Base-by-base conservation (phyloP, 139 green algal species). In the Coccomyxa sp. region DNA sequence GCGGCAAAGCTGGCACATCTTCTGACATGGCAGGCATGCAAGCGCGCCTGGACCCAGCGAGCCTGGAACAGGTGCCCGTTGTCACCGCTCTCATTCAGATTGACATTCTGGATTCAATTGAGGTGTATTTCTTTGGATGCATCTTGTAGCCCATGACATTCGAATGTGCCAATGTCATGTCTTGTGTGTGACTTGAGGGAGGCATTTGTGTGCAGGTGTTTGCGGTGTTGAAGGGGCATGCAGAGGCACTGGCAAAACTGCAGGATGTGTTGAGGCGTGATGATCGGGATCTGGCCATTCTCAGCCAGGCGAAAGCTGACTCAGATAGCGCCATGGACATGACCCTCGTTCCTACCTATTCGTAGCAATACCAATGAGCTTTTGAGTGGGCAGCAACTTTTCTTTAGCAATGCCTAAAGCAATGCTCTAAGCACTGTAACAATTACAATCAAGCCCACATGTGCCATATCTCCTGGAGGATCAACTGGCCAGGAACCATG, bases 191-290 rank as follows among this genome's bases (percentile, higher is more conserved):
- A 71, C 18, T 21, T 21, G 63, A 71, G 63, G 63, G 21, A 25
- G 63, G 21, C 1, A 25, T 71, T 71, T 71, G 63, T 71, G 63
- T 60, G 32, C 63, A 86, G 67, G 58, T 87, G 32, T 90, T 89
- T 71, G 66, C 76, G 17, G 82, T 87, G 68, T 75, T 89, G 58
- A 80, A 86, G 77, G 81, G 87, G 75, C 88, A 88, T 45, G 83
- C 82, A 51, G 77, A 88, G 71, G 85, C 79, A 23, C 58, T 87
- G 38, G 60, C 23, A 67, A 66, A 77, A 57, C 81, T 91, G 76
- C 86, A 91, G 82, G 83, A 84, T 9, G 88, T 89, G 66, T 32
- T 88, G 67, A 58, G 71, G 76, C 58, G 78, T 66, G 79, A 86
- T 21, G 67, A 81, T 25, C 77, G 88, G 30, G 85, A 89, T 30